A percentile compares a stretch with the other conserved stretches of the same genome.
phyloP scores from a whole-genome alignment of 2,329 filamentous ascomycete species.

The Fusarium papillatum region DNA sequence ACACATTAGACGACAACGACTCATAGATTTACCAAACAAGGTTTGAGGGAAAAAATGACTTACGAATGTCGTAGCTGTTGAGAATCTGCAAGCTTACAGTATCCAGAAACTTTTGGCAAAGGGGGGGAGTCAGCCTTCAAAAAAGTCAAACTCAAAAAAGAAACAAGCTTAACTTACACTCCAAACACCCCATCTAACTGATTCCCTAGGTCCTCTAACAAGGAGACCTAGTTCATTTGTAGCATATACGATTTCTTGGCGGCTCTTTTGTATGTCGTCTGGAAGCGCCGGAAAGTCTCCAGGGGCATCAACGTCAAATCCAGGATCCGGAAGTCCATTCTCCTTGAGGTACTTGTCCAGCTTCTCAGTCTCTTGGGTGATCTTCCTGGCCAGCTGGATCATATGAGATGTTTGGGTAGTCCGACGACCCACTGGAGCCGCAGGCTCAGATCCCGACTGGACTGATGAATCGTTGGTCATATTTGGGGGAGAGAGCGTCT shows the following conservation, averaged over 20 bases:
- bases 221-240: slow-evolving; percentile 62
- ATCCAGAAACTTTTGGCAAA: slow-evolving; percentile 58
- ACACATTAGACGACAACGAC: background rate
- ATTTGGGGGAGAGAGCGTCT: background rate
- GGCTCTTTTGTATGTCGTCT: slow-evolving; percentile 58
- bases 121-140: slow-evolving; percentile 18
- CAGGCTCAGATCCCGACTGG: background rate
- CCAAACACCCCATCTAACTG: slow-evolving; percentile 66
- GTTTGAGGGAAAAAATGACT: background rate
- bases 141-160: background rate
- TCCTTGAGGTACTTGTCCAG: slow-evolving; percentile 61
- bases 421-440: slow-evolving; percentile 17
- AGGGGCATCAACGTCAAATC: slow-evolving; percentile 60
- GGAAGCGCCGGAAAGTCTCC: slow-evolving; percentile 62
- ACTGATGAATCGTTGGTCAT: background rate
- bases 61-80: slow-evolving; percentile 65
- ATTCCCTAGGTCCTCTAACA: slow-evolving; percentile 63
- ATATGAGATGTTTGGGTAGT: slow-evolving; percentile 53
- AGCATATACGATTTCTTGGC: slow-evolving; percentile 62
- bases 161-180: slow-evolving; percentile 54
- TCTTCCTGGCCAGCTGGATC: slow-evolving; percentile 60
- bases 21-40: background rate
- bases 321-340: slow-evolving; percentile 56
- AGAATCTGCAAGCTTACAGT: slow-evolving; percentile 64
- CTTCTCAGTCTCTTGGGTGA: slow-evolving; percentile 62